A percentile compares a stretch with the other conserved stretches of the same genome.
phyloP scores from a whole-genome alignment of 768 basidiomycete species.

The Hydnomerulius pinastri region DNA sequence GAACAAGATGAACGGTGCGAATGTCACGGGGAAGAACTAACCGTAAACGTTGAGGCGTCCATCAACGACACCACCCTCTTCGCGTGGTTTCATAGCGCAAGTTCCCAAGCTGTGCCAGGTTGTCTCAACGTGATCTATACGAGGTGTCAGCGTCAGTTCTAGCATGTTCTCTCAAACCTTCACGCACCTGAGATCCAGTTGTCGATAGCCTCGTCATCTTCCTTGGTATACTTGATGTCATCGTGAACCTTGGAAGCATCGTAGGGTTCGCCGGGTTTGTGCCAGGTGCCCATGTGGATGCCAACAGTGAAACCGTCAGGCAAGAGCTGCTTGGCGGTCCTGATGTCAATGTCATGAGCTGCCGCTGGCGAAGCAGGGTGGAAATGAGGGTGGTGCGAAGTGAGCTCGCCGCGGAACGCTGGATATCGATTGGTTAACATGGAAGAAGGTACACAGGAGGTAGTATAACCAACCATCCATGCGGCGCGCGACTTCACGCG shows the following conservation, averaged over 20 bases:
- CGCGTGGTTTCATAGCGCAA: slow-evolving; percentile 65
- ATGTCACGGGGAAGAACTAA: slow-evolving; percentile 17
- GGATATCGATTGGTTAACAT: neutral
- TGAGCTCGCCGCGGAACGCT: slow-evolving; percentile 74
- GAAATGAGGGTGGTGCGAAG: slow-evolving; percentile 75
- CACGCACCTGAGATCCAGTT: slow-evolving; percentile 55
- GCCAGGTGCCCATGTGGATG: slow-evolving; percentile 74
- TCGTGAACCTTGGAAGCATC: slow-evolving; percentile 59
- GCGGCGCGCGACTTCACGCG: slow-evolving; percentile 67
- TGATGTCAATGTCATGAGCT: slow-evolving; percentile 61
- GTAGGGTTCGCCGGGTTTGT: slow-evolving; percentile 54
- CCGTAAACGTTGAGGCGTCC: slow-evolving; percentile 61
- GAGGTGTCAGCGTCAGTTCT: neutral
- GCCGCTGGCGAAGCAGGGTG: slow-evolving; percentile 68
- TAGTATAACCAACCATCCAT: slow-evolving; percentile 55
- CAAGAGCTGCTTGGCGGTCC: slow-evolving; percentile 61
- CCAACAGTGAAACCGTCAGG: slow-evolving; percentile 66
- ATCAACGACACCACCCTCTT: slow-evolving; percentile 68
- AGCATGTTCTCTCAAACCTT: neutral
- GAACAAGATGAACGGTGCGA: neutral
- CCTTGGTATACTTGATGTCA: slow-evolving; percentile 63
- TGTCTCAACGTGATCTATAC: slow-evolving; percentile 64
- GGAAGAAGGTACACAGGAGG: neutral
- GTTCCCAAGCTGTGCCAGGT: slow-evolving; percentile 73
- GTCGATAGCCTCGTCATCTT: slow-evolving; percentile 73